phyloP scores from a whole-genome alignment of 345 rosid genomes.

The Odontarrhena argentea region DNA sequence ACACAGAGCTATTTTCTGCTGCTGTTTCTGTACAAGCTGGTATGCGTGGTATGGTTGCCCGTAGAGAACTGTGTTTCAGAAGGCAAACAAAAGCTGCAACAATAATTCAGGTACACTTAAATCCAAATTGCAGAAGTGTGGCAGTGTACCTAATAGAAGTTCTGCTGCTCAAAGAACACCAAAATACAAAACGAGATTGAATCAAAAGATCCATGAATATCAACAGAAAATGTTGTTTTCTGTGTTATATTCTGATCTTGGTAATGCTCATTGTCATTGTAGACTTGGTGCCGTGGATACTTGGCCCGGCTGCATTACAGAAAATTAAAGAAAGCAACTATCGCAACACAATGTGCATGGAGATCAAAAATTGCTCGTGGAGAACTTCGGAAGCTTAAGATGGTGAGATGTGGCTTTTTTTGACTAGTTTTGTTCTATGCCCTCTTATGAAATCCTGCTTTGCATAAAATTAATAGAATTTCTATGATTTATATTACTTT shows the following conservation, averaged over 20 bases:
- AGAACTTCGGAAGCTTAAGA: constrained; percentile 92
- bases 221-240: constrained; percentile 19
- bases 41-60: constrained; percentile 94
- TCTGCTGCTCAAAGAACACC: constrained; percentile 22
- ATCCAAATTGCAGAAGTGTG: constrained; percentile 1
- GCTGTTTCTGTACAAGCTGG: constrained; percentile 81
- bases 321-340: constrained; percentile 77
- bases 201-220: background rate
- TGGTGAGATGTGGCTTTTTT: constrained; percentile 54
- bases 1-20: constrained; percentile 59
- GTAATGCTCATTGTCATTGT: constrained; percentile 30
- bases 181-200: constrained; percentile 22
- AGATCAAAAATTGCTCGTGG: constrained; percentile 88
- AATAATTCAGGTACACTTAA: constrained; percentile 63
- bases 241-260: constrained; percentile 20
- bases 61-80: constrained; percentile 73
- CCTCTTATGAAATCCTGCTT: background rate
- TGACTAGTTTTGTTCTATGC: constrained; percentile 24
- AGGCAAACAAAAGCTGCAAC: constrained; percentile 78
- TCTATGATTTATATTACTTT: constrained; percentile 31
- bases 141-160: constrained; percentile 4
- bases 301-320: constrained; percentile 62
- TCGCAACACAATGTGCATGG: constrained; percentile 93
- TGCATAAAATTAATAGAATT: constrained; percentile 5
- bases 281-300: constrained; percentile 85